Evolutionary conservation across 1,284 basidiomycete species (phyloP).

Genomic region (Omphalotus olearius): DNA sequence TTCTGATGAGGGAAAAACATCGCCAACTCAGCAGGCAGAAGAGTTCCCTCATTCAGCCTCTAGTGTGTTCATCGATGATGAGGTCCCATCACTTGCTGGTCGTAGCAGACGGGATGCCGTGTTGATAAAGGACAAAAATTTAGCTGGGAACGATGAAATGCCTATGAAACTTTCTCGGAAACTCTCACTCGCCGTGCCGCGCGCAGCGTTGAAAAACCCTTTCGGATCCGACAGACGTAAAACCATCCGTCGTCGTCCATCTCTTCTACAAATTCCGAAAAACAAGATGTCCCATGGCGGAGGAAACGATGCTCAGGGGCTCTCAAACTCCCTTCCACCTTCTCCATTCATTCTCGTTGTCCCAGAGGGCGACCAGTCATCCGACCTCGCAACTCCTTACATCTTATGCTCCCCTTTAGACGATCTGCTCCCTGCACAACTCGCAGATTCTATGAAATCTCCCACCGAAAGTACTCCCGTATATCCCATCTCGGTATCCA

Average conservation of each 20-base stretch:
- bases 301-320: background rate
- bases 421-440: background rate
- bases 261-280: background rate
- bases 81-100: background rate
- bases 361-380: background rate
- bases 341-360: constrained; percentile 12
- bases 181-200: constrained; percentile 6
- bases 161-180: background rate
- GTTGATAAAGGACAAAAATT: background rate
- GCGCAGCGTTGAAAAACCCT: background rate
- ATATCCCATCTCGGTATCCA: constrained; percentile 10
- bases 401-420: constrained; percentile 6
- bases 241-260: background rate
- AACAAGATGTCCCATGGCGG: background rate
- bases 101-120: background rate
- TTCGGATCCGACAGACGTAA: background rate
- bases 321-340: constrained; percentile 8
- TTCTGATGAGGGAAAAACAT: background rate
- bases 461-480: background rate
- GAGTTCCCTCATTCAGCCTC: background rate
- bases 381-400: constrained; percentile 5
- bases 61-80: background rate
- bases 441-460: background rate
- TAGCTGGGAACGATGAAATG: background rate
- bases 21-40: background rate